Evolutionary conservation across 139 green algal genomes (phyloP).

Genomic region (Auxenochlorella pyrenoidosa): DNA sequence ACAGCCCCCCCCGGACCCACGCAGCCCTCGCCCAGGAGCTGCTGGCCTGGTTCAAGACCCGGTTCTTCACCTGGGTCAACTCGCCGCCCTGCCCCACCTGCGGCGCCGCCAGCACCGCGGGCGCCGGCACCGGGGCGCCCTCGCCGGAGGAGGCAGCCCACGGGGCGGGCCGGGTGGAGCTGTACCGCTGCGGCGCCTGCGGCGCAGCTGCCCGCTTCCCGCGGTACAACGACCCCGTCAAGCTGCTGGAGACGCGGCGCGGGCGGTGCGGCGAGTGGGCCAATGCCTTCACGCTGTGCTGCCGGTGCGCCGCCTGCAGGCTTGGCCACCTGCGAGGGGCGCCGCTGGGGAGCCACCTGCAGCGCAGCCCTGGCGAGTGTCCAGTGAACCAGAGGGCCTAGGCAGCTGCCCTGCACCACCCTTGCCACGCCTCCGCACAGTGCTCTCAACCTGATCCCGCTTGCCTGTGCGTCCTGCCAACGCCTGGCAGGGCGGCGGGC

Average conservation of each 20-base stretch:
- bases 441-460: too few species aligned
- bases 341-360: neutral
- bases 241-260: slow-evolving; percentile 78
- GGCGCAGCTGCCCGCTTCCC: neutral
- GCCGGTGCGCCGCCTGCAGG: slow-evolving; percentile 32
- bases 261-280: slow-evolving; percentile 83
- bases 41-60: slow-evolving; percentile 79
- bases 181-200: slow-evolving; percentile 63
- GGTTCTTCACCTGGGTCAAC: slow-evolving; percentile 82
- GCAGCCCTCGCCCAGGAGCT: slow-evolving; percentile 57
- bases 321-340: neutral
- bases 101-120: slow-evolving; percentile 38
- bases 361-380: neutral
- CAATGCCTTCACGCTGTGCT: slow-evolving; percentile 82
- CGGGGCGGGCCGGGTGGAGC: slow-evolving; percentile 65
- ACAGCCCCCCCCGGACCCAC: too few species aligned
- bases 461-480: too few species aligned
- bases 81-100: slow-evolving; percentile 59
- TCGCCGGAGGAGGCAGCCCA: slow-evolving; percentile 55
- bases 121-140: slow-evolving; percentile 21
- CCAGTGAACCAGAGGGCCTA: neutral
- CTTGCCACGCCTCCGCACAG: too few species aligned
- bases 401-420: too few species aligned
- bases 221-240: slow-evolving; percentile 65
- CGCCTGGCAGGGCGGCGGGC: slow-evolving; percentile 60